These are phyloP conservation scores for Paramecium bursaria DNA, from an alignment of 73 alveolate genomes.

Conservation along the genomic window DNA sequence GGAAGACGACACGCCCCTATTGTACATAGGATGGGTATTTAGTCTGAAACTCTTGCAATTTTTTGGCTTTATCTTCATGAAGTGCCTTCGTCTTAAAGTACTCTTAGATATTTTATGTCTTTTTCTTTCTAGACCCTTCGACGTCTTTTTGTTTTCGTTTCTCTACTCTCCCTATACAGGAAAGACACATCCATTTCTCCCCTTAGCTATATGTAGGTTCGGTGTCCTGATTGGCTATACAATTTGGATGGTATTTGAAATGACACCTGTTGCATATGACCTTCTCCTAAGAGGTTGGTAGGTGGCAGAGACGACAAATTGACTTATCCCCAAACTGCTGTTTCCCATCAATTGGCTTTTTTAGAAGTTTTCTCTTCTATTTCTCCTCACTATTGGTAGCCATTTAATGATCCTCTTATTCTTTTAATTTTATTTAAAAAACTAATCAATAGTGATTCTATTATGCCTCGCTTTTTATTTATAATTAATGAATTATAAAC, in stretches of 20 bases:
- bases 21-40: constrained; percentile 55
- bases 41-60: constrained; percentile 24
- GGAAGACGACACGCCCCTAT: constrained; percentile 33
- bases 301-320: constrained; percentile 52
- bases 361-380: too few species aligned
- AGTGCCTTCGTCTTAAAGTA: constrained; percentile 7
- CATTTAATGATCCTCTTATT: too few species aligned
- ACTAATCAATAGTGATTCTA: too few species aligned
- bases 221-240: constrained; percentile 21
- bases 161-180: constrained; percentile 27
- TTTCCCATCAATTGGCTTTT: constrained; percentile 64
- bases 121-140: constrained; percentile 48
- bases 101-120: constrained; percentile 8
- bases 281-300: not conserved
- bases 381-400: too few species aligned
- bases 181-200: constrained; percentile 40
- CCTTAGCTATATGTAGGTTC: constrained; percentile 34
- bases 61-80: constrained; percentile 45
- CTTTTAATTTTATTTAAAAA: too few species aligned
- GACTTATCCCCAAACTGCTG: constrained; percentile 51
- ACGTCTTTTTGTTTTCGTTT: constrained; percentile 40
- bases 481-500: constrained; percentile 20
- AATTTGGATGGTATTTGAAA: constrained; percentile 46
- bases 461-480: too few species aligned
- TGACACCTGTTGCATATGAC: constrained; percentile 51